phyloP scores from a whole-genome alignment of 2,329 filamentous ascomycete genomes.

The Talaromyces sp. region DNA sequence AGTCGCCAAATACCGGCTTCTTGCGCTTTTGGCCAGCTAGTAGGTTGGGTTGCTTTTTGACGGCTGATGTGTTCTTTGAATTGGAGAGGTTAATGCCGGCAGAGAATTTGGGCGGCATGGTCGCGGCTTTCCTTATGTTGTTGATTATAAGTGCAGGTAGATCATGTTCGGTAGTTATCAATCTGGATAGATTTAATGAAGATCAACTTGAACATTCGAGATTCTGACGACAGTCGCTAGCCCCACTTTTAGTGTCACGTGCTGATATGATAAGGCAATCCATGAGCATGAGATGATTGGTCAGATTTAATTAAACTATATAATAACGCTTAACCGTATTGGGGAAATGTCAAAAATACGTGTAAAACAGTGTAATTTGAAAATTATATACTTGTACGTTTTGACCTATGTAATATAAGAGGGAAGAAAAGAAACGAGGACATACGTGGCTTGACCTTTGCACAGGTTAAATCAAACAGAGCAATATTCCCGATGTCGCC shows the following conservation, averaged over 20 bases:
- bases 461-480: no score
- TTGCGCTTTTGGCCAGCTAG: slow-evolving; percentile 42
- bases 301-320: not conserved
- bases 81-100: slow-evolving; percentile 41
- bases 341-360: not conserved
- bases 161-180: not conserved
- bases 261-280: slow-evolving; percentile 1
- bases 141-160: not conserved
- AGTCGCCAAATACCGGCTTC: slow-evolving; percentile 42
- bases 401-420: no score
- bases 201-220: not conserved
- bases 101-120: slow-evolving; percentile 31
- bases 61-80: slow-evolving; percentile 12
- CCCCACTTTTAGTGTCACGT: slow-evolving; percentile 6
- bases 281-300: not conserved
- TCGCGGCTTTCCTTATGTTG: not conserved
- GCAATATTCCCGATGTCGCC: no score
- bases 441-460: no score
- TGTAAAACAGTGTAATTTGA: not conserved
- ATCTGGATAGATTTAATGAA: not conserved
- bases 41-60: slow-evolving; percentile 22
- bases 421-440: no score
- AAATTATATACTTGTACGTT: no score
- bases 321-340: no score
- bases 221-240: not conserved